Conservation (phyloP, 495 filamentous ascomycete species). For the Choiromyces venosus region DNA sequence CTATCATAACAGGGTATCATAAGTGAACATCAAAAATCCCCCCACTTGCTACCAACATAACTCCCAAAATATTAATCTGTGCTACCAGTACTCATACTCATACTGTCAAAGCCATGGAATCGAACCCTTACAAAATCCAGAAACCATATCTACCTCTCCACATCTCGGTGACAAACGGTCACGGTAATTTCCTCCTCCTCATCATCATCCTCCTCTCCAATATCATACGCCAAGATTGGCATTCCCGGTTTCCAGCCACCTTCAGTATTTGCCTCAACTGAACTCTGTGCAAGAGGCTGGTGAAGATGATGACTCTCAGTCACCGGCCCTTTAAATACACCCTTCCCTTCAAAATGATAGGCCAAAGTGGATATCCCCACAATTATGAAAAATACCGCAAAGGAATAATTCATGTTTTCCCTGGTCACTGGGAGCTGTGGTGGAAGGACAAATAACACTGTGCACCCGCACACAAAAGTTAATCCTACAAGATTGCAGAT, state of each 20-base stretch:
- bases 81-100: neutral
- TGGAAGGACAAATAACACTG: conserved; percentile 71
- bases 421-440: conserved; percentile 60
- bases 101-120: neutral
- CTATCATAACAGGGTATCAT: neutral
- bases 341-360: conserved; percentile 68
- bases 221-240: neutral
- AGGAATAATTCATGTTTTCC: conserved; percentile 71
- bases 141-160: conserved; percentile 1
- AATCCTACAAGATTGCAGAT: conserved; percentile 60
- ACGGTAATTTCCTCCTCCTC: conserved; percentile 9
- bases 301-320: neutral
- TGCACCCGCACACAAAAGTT: conserved; percentile 60
- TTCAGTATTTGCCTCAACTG: neutral
- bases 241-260: neutral
- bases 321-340: conserved; percentile 35
- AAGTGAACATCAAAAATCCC: no score
- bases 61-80: neutral
- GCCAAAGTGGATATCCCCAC: conserved; percentile 59
- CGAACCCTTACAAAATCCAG: neutral
- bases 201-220: neutral
- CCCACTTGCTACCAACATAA: neutral
- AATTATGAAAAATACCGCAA: conserved; percentile 65
- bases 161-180: neutral
- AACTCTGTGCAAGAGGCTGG: neutral